These are phyloP conservation scores for Jaapia argillacea DNA, from an alignment of 768 basidiomycete species.

Conservation along the genomic window DNA sequence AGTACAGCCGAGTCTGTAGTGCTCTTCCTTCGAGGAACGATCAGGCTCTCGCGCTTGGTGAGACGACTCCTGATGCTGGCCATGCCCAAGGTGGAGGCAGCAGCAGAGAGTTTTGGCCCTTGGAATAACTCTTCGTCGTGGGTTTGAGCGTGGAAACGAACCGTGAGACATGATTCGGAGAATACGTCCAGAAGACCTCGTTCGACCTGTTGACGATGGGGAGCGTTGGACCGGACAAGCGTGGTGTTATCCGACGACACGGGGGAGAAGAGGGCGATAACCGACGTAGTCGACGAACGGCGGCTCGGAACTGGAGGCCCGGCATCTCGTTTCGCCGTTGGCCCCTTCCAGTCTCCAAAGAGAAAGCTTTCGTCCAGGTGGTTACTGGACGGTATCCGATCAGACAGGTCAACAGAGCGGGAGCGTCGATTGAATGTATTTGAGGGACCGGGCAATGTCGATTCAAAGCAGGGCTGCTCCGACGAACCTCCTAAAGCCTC, in stretches of 20 bases:
- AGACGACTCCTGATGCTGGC: conserved; percentile 44
- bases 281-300: conserved; percentile 54
- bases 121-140: conserved; percentile 59
- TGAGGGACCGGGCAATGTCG: no score
- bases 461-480: no score
- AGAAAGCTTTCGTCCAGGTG: no score
- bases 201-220: conserved; percentile 64
- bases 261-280: conserved; percentile 49
- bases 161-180: conserved; percentile 60
- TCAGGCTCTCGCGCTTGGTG: conserved; percentile 60
- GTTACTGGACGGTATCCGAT: no score
- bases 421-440: no score
- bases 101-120: conserved; percentile 40
- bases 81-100: conserved; percentile 50
- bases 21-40: conserved; percentile 51
- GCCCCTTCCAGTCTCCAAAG: no score
- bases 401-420: no score
- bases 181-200: conserved; percentile 73
- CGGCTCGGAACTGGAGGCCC: conserved; percentile 23
- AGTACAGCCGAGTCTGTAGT: no score
- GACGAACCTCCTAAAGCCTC: no score
- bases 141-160: conserved; percentile 53
- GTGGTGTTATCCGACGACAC: conserved; percentile 45
- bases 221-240: conserved; percentile 55
- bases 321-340: no score